Conservation (phyloP, 805 yeast species). For the Saturnispora mendoncae region DNA sequence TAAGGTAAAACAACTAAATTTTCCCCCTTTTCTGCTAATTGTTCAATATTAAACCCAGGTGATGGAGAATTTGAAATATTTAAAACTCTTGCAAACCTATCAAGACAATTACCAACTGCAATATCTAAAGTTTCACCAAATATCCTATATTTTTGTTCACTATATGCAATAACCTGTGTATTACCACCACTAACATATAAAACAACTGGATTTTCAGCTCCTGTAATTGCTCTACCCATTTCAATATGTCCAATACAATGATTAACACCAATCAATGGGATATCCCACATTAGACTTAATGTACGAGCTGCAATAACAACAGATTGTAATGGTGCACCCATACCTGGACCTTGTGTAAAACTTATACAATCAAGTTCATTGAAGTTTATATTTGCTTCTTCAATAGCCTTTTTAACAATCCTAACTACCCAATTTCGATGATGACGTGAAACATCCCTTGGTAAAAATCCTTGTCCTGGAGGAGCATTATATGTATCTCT, state of each 20-base stretch:
- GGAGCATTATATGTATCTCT: slow-evolving; percentile 95
- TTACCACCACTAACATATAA: slow-evolving; percentile 97
- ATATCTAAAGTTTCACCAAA: slow-evolving; percentile 98
- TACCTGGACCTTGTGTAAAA: slow-evolving; percentile 97
- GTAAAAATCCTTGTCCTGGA: slow-evolving; percentile 96
- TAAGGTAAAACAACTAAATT: slow-evolving; percentile 75
- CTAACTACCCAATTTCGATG: slow-evolving; percentile 93
- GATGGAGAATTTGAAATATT: slow-evolving; percentile 88
- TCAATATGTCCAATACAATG: slow-evolving; percentile 98
- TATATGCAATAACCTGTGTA: slow-evolving; percentile 95
- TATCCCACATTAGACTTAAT: slow-evolving; percentile 63
- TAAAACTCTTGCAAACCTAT: slow-evolving; percentile 87
- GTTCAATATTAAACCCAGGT: slow-evolving; percentile 97
- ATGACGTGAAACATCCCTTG: slow-evolving; percentile 94
- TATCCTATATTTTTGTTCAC: slow-evolving; percentile 88
- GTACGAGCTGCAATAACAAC: slow-evolving; percentile 92
- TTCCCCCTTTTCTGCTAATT: slow-evolving; percentile 66
- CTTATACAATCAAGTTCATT: slow-evolving; percentile 68
- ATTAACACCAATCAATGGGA: slow-evolving; percentile 89
- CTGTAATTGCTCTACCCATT: slow-evolving; percentile 98
- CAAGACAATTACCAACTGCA: slow-evolving; percentile 95
- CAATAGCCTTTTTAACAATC: slow-evolving; percentile 55
- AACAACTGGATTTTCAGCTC: slow-evolving; percentile 96
- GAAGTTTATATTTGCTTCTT: slow-evolving; percentile 45
- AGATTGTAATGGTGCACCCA: slow-evolving; percentile 97